A percentile compares a stretch with the other conserved stretches of the same genome.
phyloP scores from a whole-genome alignment of 1,139 yeast species.

The Kodamaea anthophila region DNA sequence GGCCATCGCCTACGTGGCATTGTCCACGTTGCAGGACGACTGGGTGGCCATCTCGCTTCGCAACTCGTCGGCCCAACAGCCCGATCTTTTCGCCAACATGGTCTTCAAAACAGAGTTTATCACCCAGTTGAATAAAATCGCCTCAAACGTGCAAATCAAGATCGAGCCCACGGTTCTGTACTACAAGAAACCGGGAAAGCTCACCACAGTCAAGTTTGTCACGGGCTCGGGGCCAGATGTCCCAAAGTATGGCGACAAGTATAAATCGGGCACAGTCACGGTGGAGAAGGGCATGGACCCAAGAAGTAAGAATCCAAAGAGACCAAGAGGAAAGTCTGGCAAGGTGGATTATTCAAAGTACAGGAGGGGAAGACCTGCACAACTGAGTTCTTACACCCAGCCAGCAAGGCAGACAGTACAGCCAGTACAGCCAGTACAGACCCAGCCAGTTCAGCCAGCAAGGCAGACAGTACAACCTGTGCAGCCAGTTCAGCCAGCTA shows the following conservation, averaged over 20 bases:
- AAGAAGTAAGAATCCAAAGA: slow-evolving; percentile 58
- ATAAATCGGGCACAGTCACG: slow-evolving; percentile 84
- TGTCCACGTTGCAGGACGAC: slow-evolving; percentile 80
- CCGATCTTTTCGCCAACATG: slow-evolving; percentile 78
- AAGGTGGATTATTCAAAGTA: slow-evolving; percentile 42
- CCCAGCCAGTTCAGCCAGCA: slow-evolving; percentile 8
- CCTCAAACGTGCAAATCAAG: slow-evolving; percentile 53
- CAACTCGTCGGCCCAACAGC: slow-evolving; percentile 45
- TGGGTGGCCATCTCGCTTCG: slow-evolving; percentile 78
- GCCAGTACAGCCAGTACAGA: slow-evolving; percentile 6
- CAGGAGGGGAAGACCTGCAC: slow-evolving; percentile 1
- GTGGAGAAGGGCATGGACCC: slow-evolving; percentile 80
- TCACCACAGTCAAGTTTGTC: slow-evolving; percentile 66
- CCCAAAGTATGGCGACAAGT: slow-evolving; percentile 61
- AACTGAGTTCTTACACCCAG: background rate
- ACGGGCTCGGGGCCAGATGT: slow-evolving; percentile 47
- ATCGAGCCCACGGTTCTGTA: slow-evolving; percentile 74
- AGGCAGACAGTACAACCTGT: slow-evolving; percentile 10
- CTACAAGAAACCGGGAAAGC: slow-evolving; percentile 86
- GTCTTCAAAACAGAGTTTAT: slow-evolving; percentile 86
- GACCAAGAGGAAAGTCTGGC: slow-evolving; percentile 49
- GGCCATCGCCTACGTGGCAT: slow-evolving; percentile 56
- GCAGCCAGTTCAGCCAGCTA: slow-evolving; percentile 13
- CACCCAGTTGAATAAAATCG: slow-evolving; percentile 64
- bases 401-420: background rate